These are phyloP conservation scores for Phytopythium montanum DNA, from an alignment of 352 stramenopile genomes.

Conservation along the genomic window DNA sequence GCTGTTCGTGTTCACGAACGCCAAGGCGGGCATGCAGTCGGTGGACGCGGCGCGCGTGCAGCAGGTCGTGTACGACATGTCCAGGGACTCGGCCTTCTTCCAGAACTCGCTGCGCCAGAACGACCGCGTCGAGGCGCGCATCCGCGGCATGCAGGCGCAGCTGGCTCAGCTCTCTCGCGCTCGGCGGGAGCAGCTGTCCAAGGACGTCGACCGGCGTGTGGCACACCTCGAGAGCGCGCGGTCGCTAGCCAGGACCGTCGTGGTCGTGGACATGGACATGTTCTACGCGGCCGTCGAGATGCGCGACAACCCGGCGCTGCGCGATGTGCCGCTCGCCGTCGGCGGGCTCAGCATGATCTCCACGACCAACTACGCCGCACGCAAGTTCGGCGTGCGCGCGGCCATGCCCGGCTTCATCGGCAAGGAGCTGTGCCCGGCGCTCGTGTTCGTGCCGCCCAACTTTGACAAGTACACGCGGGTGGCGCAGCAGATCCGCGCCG, in stretches of 20 bases:
- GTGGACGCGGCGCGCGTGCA: constrained; percentile 90
- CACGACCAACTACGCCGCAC: constrained; percentile 95
- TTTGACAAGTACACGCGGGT: constrained; percentile 91
- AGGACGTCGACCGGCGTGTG: constrained; percentile 39
- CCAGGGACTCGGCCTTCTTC: constrained; percentile 92
- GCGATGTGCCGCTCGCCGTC: constrained; percentile 89
- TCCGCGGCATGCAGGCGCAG: constrained; percentile 66
- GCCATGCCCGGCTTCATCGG: constrained; percentile 97
- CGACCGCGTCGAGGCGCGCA: constrained; percentile 81
- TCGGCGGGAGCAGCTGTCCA: constrained; percentile 24
- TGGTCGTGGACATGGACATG: constrained; percentile 97
- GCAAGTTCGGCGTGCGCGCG: constrained; percentile 92
- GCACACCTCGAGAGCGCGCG: constrained; percentile 51
- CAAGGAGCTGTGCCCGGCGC: constrained; percentile 91
- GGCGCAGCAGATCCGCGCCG: constrained; percentile 54
- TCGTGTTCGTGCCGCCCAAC: constrained; percentile 91
- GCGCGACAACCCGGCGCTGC: constrained; percentile 86
- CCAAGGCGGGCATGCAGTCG: constrained; percentile 87
- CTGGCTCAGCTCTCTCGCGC: constrained; percentile 49
- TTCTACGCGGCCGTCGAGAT: constrained; percentile 97
- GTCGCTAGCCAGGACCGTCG: constrained; percentile 66
- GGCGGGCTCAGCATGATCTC: constrained; percentile 93
- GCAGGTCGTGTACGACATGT: constrained; percentile 93
- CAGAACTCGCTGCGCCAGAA: constrained; percentile 90
- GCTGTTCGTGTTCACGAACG: constrained; percentile 82